Percentiles rank a stretch among this genome's conserved stretches.
Conservation (phyloP, 208 protist species). For the Acanthamoeba culbertsoni region DNA sequence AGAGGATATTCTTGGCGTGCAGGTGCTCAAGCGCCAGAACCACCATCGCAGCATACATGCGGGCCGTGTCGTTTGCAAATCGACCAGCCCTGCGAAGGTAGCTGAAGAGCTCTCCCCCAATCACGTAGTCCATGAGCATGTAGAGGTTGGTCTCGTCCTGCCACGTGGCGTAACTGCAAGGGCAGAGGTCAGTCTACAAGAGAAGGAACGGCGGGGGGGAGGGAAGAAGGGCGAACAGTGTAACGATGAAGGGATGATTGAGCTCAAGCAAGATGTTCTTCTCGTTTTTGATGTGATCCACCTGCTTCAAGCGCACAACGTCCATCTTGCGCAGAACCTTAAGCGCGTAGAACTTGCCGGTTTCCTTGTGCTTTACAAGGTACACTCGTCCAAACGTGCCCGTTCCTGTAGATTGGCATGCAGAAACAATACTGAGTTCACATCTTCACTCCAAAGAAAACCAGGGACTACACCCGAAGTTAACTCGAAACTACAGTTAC, state of each 20-base stretch:
- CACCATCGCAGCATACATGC: conserved; percentile 88
- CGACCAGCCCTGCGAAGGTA: conserved; percentile 66
- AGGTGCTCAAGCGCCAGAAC: conserved; percentile 85
- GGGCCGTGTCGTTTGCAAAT: conserved; percentile 49
- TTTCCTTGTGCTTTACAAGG: conserved; percentile 72
- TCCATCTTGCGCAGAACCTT: conserved; percentile 85
- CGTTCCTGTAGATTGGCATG: conserved; percentile 70
- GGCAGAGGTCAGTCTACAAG: background rate
- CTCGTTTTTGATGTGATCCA: conserved; percentile 92
- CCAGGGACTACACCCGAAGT: too few species aligned
- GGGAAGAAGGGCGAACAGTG: conserved; percentile 62
- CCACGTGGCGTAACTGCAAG: conserved; percentile 70
- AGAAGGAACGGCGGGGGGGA: background rate
- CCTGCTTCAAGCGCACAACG: conserved; percentile 84
- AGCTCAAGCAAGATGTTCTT: conserved; percentile 82
- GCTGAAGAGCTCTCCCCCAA: conserved; percentile 88
- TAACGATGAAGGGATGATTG: conserved; percentile 87
- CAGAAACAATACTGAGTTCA: too few species aligned
- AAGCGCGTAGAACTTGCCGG: conserved; percentile 80
- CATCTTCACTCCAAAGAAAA: background rate
- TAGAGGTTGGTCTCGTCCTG: conserved; percentile 85
- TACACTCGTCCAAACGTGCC: conserved; percentile 85
- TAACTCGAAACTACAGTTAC: background rate
- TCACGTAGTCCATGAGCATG: conserved; percentile 87
- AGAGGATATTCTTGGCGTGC: conserved; percentile 82